phyloP scores from a whole-genome alignment of 208 protist genomes.

The Wallacemonas sp. region DNA sequence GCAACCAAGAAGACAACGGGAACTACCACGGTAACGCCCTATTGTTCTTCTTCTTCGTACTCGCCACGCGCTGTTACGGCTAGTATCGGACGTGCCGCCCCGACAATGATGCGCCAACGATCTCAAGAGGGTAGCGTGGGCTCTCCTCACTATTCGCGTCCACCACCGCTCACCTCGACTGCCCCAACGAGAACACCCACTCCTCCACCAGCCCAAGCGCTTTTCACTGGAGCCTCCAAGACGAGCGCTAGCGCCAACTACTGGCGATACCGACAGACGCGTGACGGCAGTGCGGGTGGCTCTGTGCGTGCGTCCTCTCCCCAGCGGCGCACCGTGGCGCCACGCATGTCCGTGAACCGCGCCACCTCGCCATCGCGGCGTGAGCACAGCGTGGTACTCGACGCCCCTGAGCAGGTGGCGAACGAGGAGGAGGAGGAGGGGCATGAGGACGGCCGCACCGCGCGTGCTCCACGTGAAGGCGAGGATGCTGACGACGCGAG shows the following conservation, averaged over 20 bases:
- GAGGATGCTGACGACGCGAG: neutral
- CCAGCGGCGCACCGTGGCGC: neutral
- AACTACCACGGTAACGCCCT: neutral
- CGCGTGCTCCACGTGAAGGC: neutral
- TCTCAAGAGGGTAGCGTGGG: too few relatives aligned
- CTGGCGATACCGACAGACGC: neutral
- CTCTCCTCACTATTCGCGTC: neutral
- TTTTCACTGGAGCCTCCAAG: neutral
- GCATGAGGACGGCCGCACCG: neutral
- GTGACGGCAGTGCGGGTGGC: neutral
- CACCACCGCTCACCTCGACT: neutral
- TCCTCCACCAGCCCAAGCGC: neutral
- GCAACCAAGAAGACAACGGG: neutral
- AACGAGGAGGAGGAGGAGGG: neutral
- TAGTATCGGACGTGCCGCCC: too few relatives aligned
- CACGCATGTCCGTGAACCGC: neutral
- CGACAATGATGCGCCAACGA: too few relatives aligned
- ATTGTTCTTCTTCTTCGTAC: too few relatives aligned
- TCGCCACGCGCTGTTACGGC: too few relatives aligned
- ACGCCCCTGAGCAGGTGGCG: neutral
- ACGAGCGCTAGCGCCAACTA: neutral
- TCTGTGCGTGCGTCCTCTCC: neutral
- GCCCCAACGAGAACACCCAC: neutral
- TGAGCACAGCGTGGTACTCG: conserved; percentile 7
- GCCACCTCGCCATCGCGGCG: neutral